Conservation (phyloP, 1,284 basidiomycete species). For the Ceratobasidium papillatum region DNA sequence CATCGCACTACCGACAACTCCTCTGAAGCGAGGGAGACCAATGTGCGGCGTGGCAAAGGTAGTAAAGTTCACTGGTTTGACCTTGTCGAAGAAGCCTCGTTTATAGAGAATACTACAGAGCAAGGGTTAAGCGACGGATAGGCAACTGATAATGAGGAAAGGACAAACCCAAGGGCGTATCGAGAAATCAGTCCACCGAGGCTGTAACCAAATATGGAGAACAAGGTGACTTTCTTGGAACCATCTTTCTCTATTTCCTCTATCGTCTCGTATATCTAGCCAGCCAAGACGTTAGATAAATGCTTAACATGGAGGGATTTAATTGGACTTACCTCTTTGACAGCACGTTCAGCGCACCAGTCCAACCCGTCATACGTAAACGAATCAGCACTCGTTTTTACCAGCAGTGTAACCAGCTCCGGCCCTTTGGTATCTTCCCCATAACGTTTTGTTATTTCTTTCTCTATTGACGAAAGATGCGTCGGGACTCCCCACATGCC, state of each 20-base stretch:
- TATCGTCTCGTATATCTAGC: conserved; percentile 63
- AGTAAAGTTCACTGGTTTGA: conserved; percentile 78
- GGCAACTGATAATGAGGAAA: not conserved
- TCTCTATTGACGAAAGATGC: conserved; percentile 51
- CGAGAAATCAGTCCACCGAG: conserved; percentile 82
- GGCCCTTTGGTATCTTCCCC: conserved; percentile 34
- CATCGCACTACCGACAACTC: conserved; percentile 67
- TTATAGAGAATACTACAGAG: conserved; percentile 66
- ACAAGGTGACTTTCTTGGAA: conserved; percentile 65
- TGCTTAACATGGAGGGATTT: conserved; percentile 46
- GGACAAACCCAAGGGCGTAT: conserved; percentile 73
- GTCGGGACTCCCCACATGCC: conserved; percentile 84
- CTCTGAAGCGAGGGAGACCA: conserved; percentile 60
- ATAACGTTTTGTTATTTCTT: conserved; percentile 56
- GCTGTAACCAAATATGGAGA: conserved; percentile 81
- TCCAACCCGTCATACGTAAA: conserved; percentile 80
- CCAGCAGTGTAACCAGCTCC: conserved; percentile 61
- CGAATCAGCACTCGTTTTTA: conserved; percentile 63
- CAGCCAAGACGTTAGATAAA: conserved; percentile 17
- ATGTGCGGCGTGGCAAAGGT: conserved; percentile 86
- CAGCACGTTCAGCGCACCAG: conserved; percentile 74
- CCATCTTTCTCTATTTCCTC: conserved; percentile 59
- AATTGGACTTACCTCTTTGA: conserved; percentile 64
- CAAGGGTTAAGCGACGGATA: not conserved
- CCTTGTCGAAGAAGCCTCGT: conserved; percentile 70